Conservation (phyloP, 495 filamentous ascomycete genomes). For the Penicillium coffeae region DNA sequence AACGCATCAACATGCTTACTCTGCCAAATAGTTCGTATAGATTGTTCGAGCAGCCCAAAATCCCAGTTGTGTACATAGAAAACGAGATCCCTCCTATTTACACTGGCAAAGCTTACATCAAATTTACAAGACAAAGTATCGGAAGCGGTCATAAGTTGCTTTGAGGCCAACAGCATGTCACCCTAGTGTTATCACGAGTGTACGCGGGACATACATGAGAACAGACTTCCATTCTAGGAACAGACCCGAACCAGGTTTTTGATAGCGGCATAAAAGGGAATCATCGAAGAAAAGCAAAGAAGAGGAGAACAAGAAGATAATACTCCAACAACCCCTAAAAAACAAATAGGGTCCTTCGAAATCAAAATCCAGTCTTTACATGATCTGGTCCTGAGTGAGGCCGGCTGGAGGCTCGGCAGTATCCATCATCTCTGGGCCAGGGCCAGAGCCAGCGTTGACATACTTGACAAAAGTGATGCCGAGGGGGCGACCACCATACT, state of each 20-base stretch:
- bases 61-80: no score
- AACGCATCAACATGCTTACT: no score
- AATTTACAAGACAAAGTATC: no score
- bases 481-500: slow-evolving; percentile 93
- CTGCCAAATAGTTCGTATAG: no score
- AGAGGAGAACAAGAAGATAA: slow-evolving; percentile 4
- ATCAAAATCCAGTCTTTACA: slow-evolving; percentile 50
- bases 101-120: no score
- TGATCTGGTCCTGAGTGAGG: slow-evolving; percentile 95
- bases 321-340: slow-evolving; percentile 1
- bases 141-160: no score
- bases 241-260: not conserved
- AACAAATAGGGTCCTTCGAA: not conserved
- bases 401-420: slow-evolving; percentile 64
- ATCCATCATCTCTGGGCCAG: slow-evolving; percentile 67
- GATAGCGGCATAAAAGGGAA: slow-evolving; percentile 25
- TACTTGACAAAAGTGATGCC: slow-evolving; percentile 92
- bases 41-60: no score
- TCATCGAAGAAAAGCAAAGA: slow-evolving; percentile 17
- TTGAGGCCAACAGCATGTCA: no score
- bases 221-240: slow-evolving; percentile 14
- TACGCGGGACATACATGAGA: slow-evolving; percentile 11
- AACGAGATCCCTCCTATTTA: no score
- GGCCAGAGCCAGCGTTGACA: slow-evolving; percentile 55
- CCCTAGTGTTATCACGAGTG: no score